Conservation (phyloP, 1,139 yeast genomes). For the Pichia kudriavzevii region DNA sequence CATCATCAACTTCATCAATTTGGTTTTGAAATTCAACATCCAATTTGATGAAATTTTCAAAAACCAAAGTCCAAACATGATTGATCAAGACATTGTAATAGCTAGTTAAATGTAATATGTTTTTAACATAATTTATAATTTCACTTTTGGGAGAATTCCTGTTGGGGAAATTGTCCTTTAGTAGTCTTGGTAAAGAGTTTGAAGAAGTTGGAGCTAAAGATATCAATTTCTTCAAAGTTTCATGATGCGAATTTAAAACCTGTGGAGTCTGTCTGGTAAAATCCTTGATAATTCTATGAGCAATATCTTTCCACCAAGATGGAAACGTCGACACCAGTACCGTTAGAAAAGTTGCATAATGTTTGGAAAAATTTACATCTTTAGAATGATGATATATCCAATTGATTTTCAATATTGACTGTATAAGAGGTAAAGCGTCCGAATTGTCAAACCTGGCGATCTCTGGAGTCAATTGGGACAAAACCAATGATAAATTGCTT, state of each 20-base stretch:
- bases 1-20: conserved; percentile 77
- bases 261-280: conserved; percentile 29
- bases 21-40: conserved; percentile 95
- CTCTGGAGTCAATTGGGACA: conserved; percentile 43
- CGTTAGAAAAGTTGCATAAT: conserved; percentile 61
- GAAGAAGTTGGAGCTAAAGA: conserved; percentile 77
- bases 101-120: conserved; percentile 48
- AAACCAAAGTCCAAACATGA: conserved; percentile 70
- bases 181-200: conserved; percentile 50
- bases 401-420: conserved; percentile 43
- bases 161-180: conserved; percentile 67
- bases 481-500: conserved; percentile 35
- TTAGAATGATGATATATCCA: conserved; percentile 44
- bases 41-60: conserved; percentile 74
- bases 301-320: conserved; percentile 82
- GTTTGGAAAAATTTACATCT: conserved; percentile 32
- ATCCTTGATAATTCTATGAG: conserved; percentile 54
- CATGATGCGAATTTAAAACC: conserved; percentile 48
- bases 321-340: conserved; percentile 83
- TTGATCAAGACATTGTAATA: conserved; percentile 73
- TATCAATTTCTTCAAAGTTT: conserved; percentile 53
- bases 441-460: conserved; percentile 42
- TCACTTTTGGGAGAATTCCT: conserved; percentile 54
- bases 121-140: conserved; percentile 56
- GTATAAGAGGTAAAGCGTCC: conserved; percentile 36